A percentile compares a stretch with the other conserved stretches of the same genome.
These are phyloP conservation scores for Saturnispora bothae DNA, from an alignment of 805 yeast genomes.

Conservation along the genomic window DNA sequence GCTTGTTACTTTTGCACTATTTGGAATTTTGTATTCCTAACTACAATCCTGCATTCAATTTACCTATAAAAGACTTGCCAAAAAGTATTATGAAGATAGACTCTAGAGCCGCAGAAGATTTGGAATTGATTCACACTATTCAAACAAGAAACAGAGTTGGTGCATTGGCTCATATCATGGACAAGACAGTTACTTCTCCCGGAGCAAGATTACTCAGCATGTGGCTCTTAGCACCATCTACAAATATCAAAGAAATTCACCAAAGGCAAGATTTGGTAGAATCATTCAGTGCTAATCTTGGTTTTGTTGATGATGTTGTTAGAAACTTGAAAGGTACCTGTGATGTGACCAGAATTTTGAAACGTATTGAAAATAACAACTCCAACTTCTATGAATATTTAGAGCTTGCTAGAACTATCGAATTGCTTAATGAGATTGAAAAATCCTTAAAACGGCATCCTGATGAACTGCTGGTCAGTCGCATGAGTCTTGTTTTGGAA, in stretches of 20 bases:
- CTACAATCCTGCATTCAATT: constrained; percentile 46
- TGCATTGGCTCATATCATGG: constrained; percentile 58
- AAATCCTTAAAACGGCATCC: constrained; percentile 11
- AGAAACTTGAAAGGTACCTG: constrained; percentile 34
- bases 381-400: constrained; percentile 24
- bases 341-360: constrained; percentile 52
- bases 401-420: constrained; percentile 22
- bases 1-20: constrained; percentile 56
- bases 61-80: constrained; percentile 51
- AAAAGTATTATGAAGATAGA: constrained; percentile 64
- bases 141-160: constrained; percentile 52
- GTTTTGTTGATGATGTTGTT: constrained; percentile 25
- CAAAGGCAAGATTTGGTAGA: constrained; percentile 45
- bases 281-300: constrained; percentile 27
- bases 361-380: constrained; percentile 37
- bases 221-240: constrained; percentile 77
- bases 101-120: constrained; percentile 62
- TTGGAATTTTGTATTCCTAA: constrained; percentile 66
- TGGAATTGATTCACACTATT: constrained; percentile 57
- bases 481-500: constrained; percentile 17
- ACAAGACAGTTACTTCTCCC: constrained; percentile 66
- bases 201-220: constrained; percentile 72
- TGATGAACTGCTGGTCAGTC: constrained; percentile 5
- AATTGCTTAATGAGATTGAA: constrained; percentile 22
- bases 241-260: constrained; percentile 44